A percentile compares a stretch with the other conserved stretches of the same genome.
These are phyloP conservation scores for Neurospora terricola DNA, from an alignment of 495 filamentous ascomycete species.

Conservation along the genomic window DNA sequence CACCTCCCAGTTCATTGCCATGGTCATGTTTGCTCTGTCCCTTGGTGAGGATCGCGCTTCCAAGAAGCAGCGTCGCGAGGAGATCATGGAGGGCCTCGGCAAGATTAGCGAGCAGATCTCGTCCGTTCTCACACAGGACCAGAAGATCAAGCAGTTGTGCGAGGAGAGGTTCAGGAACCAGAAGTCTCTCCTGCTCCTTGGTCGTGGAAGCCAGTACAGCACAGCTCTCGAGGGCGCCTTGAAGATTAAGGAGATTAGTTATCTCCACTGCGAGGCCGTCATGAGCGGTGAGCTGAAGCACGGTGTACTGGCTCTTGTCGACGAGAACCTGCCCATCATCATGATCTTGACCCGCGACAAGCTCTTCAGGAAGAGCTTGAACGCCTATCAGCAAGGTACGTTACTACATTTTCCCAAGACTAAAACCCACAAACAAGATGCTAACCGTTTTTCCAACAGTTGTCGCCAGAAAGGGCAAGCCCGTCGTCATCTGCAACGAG, in stretches of 20 bases:
- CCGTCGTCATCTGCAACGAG: constrained; percentile 96
- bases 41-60: constrained; percentile 92
- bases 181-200: constrained; percentile 87
- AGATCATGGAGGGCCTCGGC: constrained; percentile 89
- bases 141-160: constrained; percentile 88
- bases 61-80: constrained; percentile 84
- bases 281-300: constrained; percentile 99
- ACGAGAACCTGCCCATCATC: constrained; percentile 97
- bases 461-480: constrained; percentile 84
- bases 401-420: constrained; percentile 1
- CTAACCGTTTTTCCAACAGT: constrained; percentile 39
- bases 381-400: constrained; percentile 95
- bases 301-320: constrained; percentile 91
- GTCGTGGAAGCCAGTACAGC: constrained; percentile 90
- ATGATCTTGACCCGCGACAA: constrained; percentile 97
- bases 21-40: constrained; percentile 98
- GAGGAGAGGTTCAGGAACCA: constrained; percentile 88
- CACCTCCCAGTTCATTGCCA: constrained; percentile 96
- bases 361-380: constrained; percentile 93
- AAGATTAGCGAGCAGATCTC: constrained; percentile 87
- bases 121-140: constrained; percentile 78
- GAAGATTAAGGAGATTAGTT: constrained; percentile 99
- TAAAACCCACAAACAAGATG: neutral
- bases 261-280: constrained; percentile 97
- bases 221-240: constrained; percentile 96